Evolutionary conservation across 2,329 filamentous ascomycete species (phyloP).

Genomic region (Lachnellula cervina): DNA sequence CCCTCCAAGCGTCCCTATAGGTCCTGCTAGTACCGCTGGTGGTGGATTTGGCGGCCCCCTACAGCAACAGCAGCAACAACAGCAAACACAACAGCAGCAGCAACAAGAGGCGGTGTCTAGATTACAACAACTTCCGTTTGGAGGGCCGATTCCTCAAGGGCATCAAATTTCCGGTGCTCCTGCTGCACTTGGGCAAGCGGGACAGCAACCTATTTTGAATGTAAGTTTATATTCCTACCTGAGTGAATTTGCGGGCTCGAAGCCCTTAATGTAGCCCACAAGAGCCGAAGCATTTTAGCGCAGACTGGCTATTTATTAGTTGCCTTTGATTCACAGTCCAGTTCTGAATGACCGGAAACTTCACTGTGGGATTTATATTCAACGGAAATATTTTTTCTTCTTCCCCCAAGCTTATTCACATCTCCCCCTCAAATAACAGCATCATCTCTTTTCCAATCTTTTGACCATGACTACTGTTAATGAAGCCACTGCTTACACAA

Average conservation of each 20-base stretch:
- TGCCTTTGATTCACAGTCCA: too few relatives aligned
- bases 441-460: too few relatives aligned
- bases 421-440: too few relatives aligned
- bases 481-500: constrained; percentile 8
- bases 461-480: too few relatives aligned
- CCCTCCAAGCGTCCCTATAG: constrained; percentile 49
- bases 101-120: constrained; percentile 45
- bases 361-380: too few relatives aligned
- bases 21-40: constrained; percentile 54
- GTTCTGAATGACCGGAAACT: too few relatives aligned
- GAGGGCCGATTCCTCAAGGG: constrained; percentile 36
- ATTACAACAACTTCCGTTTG: constrained; percentile 59
- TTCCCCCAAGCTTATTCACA: too few relatives aligned
- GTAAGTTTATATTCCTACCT: constrained; percentile 38
- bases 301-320: too few relatives aligned
- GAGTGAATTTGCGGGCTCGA: background rate
- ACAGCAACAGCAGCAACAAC: constrained; percentile 34
- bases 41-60: constrained; percentile 65
- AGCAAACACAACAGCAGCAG: constrained; percentile 34
- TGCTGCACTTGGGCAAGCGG: constrained; percentile 56
- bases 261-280: too few relatives aligned
- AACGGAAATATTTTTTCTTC: too few relatives aligned
- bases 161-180: constrained; percentile 36
- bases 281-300: too few relatives aligned
- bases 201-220: constrained; percentile 80